A percentile compares a stretch with the other conserved stretches of the same genome.
Evolutionary conservation across 2,329 filamentous ascomycete species (phyloP).

Genomic region (Penicillium concentricum): DNA sequence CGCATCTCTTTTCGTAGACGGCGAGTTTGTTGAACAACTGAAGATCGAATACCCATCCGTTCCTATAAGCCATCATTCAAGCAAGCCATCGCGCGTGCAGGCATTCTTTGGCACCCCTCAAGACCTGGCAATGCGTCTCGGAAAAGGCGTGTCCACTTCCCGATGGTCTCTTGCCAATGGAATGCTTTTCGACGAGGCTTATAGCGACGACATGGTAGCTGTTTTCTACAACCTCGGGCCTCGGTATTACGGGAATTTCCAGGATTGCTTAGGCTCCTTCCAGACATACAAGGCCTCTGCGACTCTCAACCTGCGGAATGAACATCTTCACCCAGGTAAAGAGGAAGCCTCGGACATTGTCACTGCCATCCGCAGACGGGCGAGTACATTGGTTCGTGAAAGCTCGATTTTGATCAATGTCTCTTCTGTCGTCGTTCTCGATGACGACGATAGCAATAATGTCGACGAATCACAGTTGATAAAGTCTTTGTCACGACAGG

Average conservation of each 20-base stretch:
- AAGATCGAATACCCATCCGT: conserved; percentile 83
- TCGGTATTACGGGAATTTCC: conserved; percentile 91
- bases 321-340: conserved; percentile 83
- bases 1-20: conserved; percentile 86
- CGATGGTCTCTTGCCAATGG: conserved; percentile 88
- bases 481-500: conserved; percentile 70
- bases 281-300: conserved; percentile 95
- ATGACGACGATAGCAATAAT: conserved; percentile 73
- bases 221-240: conserved; percentile 89
- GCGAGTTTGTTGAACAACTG: conserved; percentile 88
- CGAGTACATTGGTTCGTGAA: conserved; percentile 77
- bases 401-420: conserved; percentile 78
- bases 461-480: conserved; percentile 72
- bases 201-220: conserved; percentile 88
- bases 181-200: conserved; percentile 79
- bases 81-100: conserved; percentile 64
- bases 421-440: conserved; percentile 74
- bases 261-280: conserved; percentile 92
- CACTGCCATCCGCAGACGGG: conserved; percentile 80
- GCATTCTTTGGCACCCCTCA: conserved; percentile 91
- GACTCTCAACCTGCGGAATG: conserved; percentile 84
- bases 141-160: conserved; percentile 70
- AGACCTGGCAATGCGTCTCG: conserved; percentile 75
- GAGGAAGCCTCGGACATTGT: conserved; percentile 91
- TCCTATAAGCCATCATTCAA: conserved; percentile 62